Percentiles rank a stretch among this genome's conserved stretches.
phyloP scores from a whole-genome alignment of 2,329 filamentous ascomycete species.

The Neurospora sp. region DNA sequence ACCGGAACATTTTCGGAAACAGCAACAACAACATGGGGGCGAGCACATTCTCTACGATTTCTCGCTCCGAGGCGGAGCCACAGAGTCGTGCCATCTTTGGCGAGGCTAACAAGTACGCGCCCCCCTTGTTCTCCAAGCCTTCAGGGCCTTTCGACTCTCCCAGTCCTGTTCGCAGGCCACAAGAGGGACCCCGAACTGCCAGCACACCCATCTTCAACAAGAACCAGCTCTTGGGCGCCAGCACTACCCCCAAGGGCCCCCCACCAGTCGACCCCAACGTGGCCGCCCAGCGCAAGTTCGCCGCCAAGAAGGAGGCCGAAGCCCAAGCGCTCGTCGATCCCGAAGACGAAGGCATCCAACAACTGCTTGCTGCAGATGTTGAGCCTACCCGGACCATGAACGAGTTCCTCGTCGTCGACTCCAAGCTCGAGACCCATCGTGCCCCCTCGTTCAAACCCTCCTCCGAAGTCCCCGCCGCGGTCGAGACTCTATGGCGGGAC shows the following conservation, averaged over 20 bases:
- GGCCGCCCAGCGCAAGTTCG: constrained; percentile 39
- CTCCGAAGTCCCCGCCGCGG: constrained; percentile 42
- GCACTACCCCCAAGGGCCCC: constrained; percentile 31
- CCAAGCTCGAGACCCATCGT: constrained; percentile 11
- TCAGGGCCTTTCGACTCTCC: constrained; percentile 58
- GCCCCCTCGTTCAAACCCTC: neutral
- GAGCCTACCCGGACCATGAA: constrained; percentile 53
- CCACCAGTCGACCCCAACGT: constrained; percentile 37
- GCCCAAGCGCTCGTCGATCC: constrained; percentile 51
- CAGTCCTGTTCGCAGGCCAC: constrained; percentile 52
- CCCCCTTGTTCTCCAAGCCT: constrained; percentile 42
- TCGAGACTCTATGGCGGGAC: constrained; percentile 62
- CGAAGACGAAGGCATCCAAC: constrained; percentile 59
- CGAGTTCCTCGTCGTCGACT: constrained; percentile 54
- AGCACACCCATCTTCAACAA: constrained; percentile 44
- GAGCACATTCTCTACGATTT: constrained; percentile 36
- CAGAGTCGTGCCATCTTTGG: constrained; percentile 41
- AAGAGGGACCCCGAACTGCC: constrained; percentile 44
- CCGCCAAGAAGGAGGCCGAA: constrained; percentile 46
- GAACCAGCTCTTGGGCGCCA: constrained; percentile 24
- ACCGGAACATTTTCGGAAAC: neutral
- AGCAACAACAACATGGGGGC: constrained; percentile 24
- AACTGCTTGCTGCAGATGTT: constrained; percentile 48
- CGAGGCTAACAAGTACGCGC: constrained; percentile 39
- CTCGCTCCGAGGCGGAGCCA: constrained; percentile 34